Conservation (phyloP, 805 yeast species). For the Yamadazyma phyllophila region DNA sequence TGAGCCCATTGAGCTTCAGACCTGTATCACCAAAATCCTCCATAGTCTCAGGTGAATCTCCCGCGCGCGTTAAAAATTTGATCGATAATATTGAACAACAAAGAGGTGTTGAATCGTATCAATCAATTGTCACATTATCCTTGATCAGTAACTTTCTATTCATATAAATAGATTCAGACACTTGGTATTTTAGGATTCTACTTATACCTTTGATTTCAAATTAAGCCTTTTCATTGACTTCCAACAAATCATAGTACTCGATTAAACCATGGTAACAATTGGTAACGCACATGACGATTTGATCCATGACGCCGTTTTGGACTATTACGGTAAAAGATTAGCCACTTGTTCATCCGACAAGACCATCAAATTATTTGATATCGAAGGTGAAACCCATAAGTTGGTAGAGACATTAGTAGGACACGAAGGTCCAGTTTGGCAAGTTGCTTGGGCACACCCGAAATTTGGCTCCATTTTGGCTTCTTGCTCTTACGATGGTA, state of each 20-base stretch:
- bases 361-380: conserved; percentile 90
- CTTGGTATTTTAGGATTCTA: not conserved
- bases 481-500: conserved; percentile 93
- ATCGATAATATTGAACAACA: conserved; percentile 1
- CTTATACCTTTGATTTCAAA: no score
- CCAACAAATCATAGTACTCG: not conserved
- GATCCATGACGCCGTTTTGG: conserved; percentile 95
- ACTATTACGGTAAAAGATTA: conserved; percentile 91
- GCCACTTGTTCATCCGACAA: conserved; percentile 97
- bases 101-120: not conserved
- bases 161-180: not conserved
- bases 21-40: conserved; percentile 14
- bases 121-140: no score
- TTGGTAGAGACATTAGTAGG: conserved; percentile 83
- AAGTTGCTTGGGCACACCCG: conserved; percentile 98
- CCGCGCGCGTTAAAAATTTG: conserved; percentile 1
- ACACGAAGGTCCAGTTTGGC: conserved; percentile 99
- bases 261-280: conserved; percentile 62
- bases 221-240: no score
- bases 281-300: conserved; percentile 89
- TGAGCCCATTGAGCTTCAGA: conserved; percentile 10
- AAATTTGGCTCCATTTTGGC: conserved; percentile 95
- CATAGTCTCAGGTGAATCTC: not conserved
- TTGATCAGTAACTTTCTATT: no score
- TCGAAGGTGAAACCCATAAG: conserved; percentile 74